Base-by-base conservation (phyloP, 164 flowering plant genomes). In the Vitis cinerea region DNA sequence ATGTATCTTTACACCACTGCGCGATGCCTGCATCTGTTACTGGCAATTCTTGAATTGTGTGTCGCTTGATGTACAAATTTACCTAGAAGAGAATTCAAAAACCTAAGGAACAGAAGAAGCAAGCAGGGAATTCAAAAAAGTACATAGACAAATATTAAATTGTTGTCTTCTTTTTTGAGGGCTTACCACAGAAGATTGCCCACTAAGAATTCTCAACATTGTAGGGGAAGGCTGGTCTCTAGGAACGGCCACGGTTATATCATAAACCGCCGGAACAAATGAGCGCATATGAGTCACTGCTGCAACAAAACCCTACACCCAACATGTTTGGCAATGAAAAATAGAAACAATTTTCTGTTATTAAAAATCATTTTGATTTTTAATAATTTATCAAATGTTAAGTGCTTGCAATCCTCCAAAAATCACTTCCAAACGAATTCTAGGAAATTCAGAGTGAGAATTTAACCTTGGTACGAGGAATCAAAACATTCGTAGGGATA, bases 1-100 rank as follows among this genome's bases (percentile, higher is more conserved):
- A 92, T 8, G 76, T 64, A 74, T 94, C 93, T 82, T 65, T 86
- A 71, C 98, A 94, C 98, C 98, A 94, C 52, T 92, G 91, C 16
- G 92, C 81, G 75, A 92, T 85, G 15, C 80, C 98, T 48, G 81
- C 83, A 10, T 77, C 82, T 50, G 93, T 86, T 82, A 86, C 85
- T 29, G 98, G 97, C 69, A 94, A 68, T 76, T 92, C 97, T 10
- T 79, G 73, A 84, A 87, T 90, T 60, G 70, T 47, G 77, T 86
- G 85, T 31, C 87, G 75, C 65, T 73, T 78, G 59, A 86, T 74
- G 23, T 82, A 81, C 61, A 86, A 72, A 65, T 79, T 78, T 23
- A 86, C 80, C 89, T 83, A 59, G 5, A 72, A 27, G 11, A 17
- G 29, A 10, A 19, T 19, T 19, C 23, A 13, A 13, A 11, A 17